Evolutionary conservation across 495 filamentous ascomycete species (phyloP), one percentile per base, ranked within the genome.

Genomic region (Aspergillus avenaceus): DNA sequence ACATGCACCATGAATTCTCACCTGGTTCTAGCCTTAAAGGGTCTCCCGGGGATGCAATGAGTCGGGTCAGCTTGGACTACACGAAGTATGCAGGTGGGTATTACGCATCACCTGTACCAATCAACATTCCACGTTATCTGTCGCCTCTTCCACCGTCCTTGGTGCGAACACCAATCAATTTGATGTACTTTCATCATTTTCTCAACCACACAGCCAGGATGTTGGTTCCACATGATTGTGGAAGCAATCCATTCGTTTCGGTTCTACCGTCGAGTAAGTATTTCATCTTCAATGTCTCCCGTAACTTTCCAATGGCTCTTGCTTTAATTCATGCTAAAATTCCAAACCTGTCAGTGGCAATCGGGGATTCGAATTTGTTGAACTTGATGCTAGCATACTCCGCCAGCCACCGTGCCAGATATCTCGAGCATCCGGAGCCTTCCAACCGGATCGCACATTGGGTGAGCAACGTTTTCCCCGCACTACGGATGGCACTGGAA

Each of bases 361-460:
- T 86, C 47, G 64, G 69, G 47, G 80, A 87, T 49, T 71, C 76
- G 4, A 83, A 88, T 61, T 75, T 95, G 29, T 73, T 93, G 26
- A 85, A 88, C 50, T 70, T 95, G 42, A 74, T 92, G 38, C 78
- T 95, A 34, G 87, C 90, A 18, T 95, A 89, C 61, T 88, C 84
- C 14, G 90, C 90, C 22, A 86, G 82, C 47, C 90, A 95, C 61
- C 84, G 89, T 41, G 88, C 90, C 22, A 81, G 87, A 22, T 81
- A 91, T 26, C 65, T 95, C 26, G 75, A 79, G 8, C 86, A 91
- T 41, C 77, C 78, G 1, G 89, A 93, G 61, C 90, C 90, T 1
- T 77, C 81, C 5, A 87, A 80, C 59, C 81, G 90, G 21, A 95
- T 95, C 40, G 87, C 87, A 1, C 69, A 77, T 21, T 92, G 84